Conservation (phyloP, 805 yeast species). For the Monosporozyma siamensis region DNA sequence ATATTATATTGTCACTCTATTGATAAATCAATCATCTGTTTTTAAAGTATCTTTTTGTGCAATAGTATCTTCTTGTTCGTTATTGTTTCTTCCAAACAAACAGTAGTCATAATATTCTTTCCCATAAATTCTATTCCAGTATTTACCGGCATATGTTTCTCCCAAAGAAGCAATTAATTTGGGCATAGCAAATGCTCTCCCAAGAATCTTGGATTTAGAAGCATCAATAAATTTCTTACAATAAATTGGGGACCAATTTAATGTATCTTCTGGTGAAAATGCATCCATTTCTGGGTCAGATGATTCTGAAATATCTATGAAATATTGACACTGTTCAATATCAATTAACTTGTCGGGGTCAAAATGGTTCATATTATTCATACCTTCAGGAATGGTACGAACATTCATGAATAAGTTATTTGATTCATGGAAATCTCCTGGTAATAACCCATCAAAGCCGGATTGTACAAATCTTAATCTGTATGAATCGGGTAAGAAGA, state of each 20-base stretch:
- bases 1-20: no score
- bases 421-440: conserved; percentile 69
- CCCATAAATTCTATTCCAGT: conserved; percentile 20
- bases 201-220: conserved; percentile 44
- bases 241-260: conserved; percentile 38
- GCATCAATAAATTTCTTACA: conserved; percentile 48
- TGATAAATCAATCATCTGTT: no score
- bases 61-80: not conserved
- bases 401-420: conserved; percentile 30
- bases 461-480: conserved; percentile 61
- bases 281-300: conserved; percentile 40
- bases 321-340: conserved; percentile 52
- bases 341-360: conserved; percentile 48
- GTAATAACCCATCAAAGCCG: conserved; percentile 80
- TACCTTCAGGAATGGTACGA: conserved; percentile 45
- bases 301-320: conserved; percentile 52
- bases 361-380: conserved; percentile 68
- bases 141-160: conserved; percentile 7
- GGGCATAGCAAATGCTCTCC: conserved; percentile 49
- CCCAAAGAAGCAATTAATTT: conserved; percentile 24
- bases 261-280: conserved; percentile 16
- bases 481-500: conserved; percentile 57
- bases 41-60: no score
- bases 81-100: conserved; percentile 26
- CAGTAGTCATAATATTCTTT: conserved; percentile 46